phyloP scores from a whole-genome alignment of 2,329 filamentous ascomycete genomes.

The Neonectria coccinea region DNA sequence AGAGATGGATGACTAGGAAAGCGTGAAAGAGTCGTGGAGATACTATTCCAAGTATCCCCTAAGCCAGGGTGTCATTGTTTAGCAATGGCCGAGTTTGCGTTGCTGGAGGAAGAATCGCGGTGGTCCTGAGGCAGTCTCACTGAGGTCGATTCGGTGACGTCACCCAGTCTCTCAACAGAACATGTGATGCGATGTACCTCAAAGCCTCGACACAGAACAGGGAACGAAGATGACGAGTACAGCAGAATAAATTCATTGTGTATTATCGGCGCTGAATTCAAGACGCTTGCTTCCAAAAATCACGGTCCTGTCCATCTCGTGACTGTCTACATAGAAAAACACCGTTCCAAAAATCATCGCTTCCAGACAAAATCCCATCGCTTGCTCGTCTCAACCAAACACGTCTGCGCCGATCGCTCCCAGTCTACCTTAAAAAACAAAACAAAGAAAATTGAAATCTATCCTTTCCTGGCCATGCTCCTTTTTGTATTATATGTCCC shows the following conservation, averaged over 20 bases:
- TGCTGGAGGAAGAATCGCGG: background rate
- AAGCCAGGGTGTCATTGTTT: background rate
- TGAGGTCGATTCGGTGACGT: background rate
- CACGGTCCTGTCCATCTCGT: conserved; percentile 4
- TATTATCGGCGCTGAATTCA: conserved; percentile 18
- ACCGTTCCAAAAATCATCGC: background rate
- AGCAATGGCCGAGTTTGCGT: background rate
- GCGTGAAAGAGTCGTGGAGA: background rate
- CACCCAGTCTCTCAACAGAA: background rate
- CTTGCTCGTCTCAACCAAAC: conserved; percentile 30
- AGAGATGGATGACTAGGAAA: background rate
- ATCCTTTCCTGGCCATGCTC: background rate
- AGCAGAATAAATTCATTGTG: conserved; percentile 13
- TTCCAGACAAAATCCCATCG: conserved; percentile 18
- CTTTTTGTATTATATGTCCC: conserved; percentile 15
- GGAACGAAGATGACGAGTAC: background rate
- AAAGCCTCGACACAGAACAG: background rate
- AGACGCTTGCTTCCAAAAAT: conserved; percentile 7
- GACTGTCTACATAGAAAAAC: conserved; percentile 4
- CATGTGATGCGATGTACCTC: background rate
- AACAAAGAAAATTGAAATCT: background rate
- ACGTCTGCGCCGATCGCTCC: conserved; percentile 32
- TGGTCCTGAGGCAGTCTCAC: background rate
- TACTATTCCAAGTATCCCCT: background rate
- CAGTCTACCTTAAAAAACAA: conserved; percentile 12